phyloP scores from a whole-genome alignment of 495 filamentous ascomycete genomes.

The Saxophila tyrrhenica region DNA sequence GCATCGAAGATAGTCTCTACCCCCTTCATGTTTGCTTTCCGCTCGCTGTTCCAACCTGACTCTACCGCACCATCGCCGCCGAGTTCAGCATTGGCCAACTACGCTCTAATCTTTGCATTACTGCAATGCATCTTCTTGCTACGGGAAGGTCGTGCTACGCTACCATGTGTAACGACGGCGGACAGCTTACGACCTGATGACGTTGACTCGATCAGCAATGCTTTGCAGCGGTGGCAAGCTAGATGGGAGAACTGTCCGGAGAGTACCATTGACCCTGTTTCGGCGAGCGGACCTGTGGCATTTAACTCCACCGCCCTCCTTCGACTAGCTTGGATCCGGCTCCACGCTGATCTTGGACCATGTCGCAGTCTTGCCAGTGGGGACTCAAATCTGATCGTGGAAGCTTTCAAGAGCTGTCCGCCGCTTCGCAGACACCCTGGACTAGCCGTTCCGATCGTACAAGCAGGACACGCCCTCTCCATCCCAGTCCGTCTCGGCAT shows the following conservation, averaged over 20 bases:
- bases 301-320: constrained; percentile 58
- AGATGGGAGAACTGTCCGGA: constrained; percentile 48
- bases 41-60: constrained; percentile 35
- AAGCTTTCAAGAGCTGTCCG: constrained; percentile 46
- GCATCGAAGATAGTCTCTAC: constrained; percentile 24
- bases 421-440: constrained; percentile 45
- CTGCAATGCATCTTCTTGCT: constrained; percentile 59
- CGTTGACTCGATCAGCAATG: constrained; percentile 46
- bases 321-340: constrained; percentile 53
- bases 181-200: constrained; percentile 22
- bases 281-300: constrained; percentile 47
- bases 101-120: constrained; percentile 56
- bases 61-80: constrained; percentile 35
- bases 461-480: constrained; percentile 58
- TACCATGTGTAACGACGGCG: constrained; percentile 31
- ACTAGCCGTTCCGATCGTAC: constrained; percentile 49
- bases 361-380: constrained; percentile 50
- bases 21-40: background rate
- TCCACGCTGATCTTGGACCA: constrained; percentile 56
- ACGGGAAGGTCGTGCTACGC: constrained; percentile 42
- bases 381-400: constrained; percentile 48
- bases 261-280: constrained; percentile 41
- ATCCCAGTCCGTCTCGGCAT: constrained; percentile 58
- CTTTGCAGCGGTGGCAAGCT: constrained; percentile 50
- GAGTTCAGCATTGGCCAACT: constrained; percentile 50